These are phyloP conservation scores for Orbilia javanica DNA, from an alignment of 2,329 filamentous ascomycete genomes.

Conservation along the genomic window DNA sequence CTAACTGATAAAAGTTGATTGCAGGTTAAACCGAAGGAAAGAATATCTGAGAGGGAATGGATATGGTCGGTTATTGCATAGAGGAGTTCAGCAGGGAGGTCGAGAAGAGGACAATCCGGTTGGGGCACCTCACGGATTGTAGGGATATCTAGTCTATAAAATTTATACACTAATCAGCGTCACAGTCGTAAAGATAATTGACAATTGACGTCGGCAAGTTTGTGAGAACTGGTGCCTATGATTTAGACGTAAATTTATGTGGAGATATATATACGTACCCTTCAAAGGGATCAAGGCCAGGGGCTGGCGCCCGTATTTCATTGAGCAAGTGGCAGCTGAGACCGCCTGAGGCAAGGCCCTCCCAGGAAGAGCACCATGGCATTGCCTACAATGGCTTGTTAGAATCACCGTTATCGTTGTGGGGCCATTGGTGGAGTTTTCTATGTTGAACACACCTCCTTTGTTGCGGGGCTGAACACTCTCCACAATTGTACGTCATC, in stretches of 20 bases:
- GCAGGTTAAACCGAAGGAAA: slow-evolving; percentile 32
- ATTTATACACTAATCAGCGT: neutral
- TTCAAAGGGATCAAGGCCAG: slow-evolving; percentile 33
- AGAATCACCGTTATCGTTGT: neutral
- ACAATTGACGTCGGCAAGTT: no score
- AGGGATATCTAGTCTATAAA: slow-evolving; percentile 27
- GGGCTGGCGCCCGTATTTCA: slow-evolving; percentile 35
- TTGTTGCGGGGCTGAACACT: slow-evolving; percentile 34
- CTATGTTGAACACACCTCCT: slow-evolving; percentile 16
- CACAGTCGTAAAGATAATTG: neutral
- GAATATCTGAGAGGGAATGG: slow-evolving; percentile 13
- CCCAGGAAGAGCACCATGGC: slow-evolving; percentile 38
- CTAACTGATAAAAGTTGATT: slow-evolving; percentile 20
- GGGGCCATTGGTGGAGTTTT: neutral
- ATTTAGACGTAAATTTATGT: neutral
- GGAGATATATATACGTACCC: slow-evolving; percentile 5
- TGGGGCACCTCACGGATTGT: slow-evolving; percentile 20
- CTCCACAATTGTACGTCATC: slow-evolving; percentile 23
- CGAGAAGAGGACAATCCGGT: slow-evolving; percentile 23
- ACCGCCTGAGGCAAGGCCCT: slow-evolving; percentile 13
- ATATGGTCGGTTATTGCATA: slow-evolving; percentile 23
- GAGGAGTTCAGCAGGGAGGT: slow-evolving; percentile 37
- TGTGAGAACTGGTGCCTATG: neutral
- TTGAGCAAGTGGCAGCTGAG: slow-evolving; percentile 38
- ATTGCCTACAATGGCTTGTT: slow-evolving; percentile 13